Base-by-base conservation (phyloP, 441 rosid species). In the Pelargonium fulgidum region DNA sequence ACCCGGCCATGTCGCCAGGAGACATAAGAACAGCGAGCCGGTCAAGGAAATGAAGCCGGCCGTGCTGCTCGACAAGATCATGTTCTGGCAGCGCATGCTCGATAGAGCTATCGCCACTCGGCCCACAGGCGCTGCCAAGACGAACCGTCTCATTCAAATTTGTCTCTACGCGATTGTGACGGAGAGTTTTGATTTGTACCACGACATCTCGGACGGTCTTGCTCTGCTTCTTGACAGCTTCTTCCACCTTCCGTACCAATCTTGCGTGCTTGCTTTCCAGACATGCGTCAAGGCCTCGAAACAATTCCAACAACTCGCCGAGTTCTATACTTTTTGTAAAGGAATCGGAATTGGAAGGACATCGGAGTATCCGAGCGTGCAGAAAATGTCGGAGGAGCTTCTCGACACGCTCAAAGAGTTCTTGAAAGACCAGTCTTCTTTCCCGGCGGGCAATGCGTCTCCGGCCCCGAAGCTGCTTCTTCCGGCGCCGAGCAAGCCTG, bases 151-250 rank as follows among this genome's bases (percentile, higher is more conserved):
- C 66, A 86, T 91, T 12, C 83, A 73, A 29, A 59, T 78, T 62
- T 81, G 86, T 10, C 77, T 89, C 1, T 82, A 88, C 42, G 82
- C 87, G 0, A 65, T 93, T 9, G 83, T 80, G 0, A 84, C 74
- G 71, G 98, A 93, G 74, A 93, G 93, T 71, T 93, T 93, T 14
- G 93, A 89, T 75, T 85, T 90, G 2, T 89, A 92, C 74, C 81
- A 75, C 7, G 96, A 92, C 50, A 84, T 88, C 12, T 87, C 89
- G 0, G 91, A 86, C 39, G 97, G 89, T 0, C 81, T 89, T 19
- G 82, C 88, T 0, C 79, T 85, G 64, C 73, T 91, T 13, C 68
- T 91, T 3, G 97, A 91, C 45, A 81, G 87, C 71, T 93, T 90
- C 81, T 93, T 93, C 73, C 88, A 89, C 65, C 74, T 91, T 9